These are phyloP conservation scores for Aspergillus saccharolyticus DNA, from an alignment of 495 filamentous ascomycete species.

Conservation along the genomic window DNA sequence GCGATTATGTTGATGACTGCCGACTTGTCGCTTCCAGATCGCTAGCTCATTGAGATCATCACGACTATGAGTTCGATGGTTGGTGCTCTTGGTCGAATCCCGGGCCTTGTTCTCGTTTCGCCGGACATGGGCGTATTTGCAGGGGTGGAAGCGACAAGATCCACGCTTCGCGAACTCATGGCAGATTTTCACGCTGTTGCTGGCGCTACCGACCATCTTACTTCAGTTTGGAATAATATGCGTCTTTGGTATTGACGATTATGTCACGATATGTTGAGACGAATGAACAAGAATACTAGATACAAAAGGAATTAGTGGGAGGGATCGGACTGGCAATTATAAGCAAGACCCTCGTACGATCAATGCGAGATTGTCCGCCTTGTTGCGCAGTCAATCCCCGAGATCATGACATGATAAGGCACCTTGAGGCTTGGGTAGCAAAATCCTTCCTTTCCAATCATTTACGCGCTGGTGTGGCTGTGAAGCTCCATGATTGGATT, in stretches of 20 bases:
- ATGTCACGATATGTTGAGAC: background rate
- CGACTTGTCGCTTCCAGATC: constrained; percentile 12
- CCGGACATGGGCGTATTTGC: constrained; percentile 13
- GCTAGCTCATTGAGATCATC: constrained; percentile 7
- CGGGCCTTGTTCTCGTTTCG: constrained; percentile 10
- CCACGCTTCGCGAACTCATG: constrained; percentile 14
- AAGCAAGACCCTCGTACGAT: background rate
- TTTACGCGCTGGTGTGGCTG: constrained; percentile 11
- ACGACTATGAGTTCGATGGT: background rate
- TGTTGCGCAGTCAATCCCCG: constrained; percentile 4
- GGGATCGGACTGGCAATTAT: constrained; percentile 7
- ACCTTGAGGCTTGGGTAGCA: constrained; percentile 3
- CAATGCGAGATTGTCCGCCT: constrained; percentile 1
- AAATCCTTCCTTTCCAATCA: constrained; percentile 10
- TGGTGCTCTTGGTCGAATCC: constrained; percentile 5
- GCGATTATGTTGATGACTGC: background rate
- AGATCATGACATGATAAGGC: constrained; percentile 8
- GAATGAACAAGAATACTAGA: too few relatives aligned
- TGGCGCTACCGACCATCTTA: constrained; percentile 9
- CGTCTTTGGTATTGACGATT: constrained; percentile 7
- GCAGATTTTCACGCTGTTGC: constrained; percentile 11
- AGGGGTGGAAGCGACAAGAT: constrained; percentile 12
- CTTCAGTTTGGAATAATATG: constrained; percentile 2
- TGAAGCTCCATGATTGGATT: constrained; percentile 8
- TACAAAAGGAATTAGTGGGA: background rate